A percentile compares a stretch with the other conserved stretches of the same genome.
Conservation (phyloP, 805 yeast genomes). For the Candida koratica region DNA sequence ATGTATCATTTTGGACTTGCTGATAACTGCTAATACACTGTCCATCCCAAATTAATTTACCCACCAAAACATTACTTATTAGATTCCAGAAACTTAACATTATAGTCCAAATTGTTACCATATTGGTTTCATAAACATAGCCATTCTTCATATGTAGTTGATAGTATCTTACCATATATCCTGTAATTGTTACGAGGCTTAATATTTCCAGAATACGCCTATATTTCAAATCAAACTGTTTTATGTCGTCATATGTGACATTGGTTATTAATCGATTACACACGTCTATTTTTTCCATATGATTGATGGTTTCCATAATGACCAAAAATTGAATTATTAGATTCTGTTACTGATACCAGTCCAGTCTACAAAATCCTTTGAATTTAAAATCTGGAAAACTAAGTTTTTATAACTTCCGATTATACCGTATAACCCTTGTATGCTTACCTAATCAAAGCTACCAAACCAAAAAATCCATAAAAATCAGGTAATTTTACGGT, state of each 20-base stretch:
- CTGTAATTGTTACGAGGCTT: not conserved
- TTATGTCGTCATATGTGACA: not conserved
- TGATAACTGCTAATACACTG: not conserved
- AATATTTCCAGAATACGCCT: slow-evolving; percentile 1
- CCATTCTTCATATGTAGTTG: not conserved
- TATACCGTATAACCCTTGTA: too few species aligned
- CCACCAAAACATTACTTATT: not conserved
- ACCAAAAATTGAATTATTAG: too few species aligned
- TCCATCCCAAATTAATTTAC: not conserved
- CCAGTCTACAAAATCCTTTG: too few species aligned
- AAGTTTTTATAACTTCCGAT: too few species aligned
- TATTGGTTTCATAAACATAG: not conserved
- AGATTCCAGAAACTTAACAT: slow-evolving; percentile 4
- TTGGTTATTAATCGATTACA: slow-evolving; percentile 5
- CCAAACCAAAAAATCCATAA: too few species aligned
- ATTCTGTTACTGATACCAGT: too few species aligned
- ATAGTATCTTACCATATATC: slow-evolving; percentile 3
- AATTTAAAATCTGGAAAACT: too few species aligned
- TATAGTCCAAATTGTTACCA: slow-evolving; percentile 1
- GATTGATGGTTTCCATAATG: too few species aligned
- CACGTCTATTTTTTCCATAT: slow-evolving; percentile 3
- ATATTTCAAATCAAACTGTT: not conserved
- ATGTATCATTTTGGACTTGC: not conserved
- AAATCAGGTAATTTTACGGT: too few species aligned
- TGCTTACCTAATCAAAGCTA: too few species aligned